A percentile compares a stretch with the other conserved stretches of the same genome.
Evolutionary conservation across 2,329 filamentous ascomycete genomes (phyloP).

Genomic region (Helotiales sp.): DNA sequence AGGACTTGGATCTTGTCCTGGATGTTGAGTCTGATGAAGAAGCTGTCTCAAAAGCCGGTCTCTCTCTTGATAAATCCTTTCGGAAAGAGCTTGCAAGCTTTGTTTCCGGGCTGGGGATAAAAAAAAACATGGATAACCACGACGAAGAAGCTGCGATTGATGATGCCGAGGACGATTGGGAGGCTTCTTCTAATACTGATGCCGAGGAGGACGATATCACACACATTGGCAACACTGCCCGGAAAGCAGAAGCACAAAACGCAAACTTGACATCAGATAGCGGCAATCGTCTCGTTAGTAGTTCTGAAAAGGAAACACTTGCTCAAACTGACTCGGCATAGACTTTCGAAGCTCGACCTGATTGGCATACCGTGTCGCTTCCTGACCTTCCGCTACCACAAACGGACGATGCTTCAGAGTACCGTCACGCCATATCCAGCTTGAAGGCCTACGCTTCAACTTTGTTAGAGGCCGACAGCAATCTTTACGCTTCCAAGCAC

Average conservation of each 20-base stretch:
- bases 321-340: conserved; percentile 38
- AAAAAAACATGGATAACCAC: conserved; percentile 39
- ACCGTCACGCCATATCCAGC: conserved; percentile 54
- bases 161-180: conserved; percentile 36
- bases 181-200: conserved; percentile 31
- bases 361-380: conserved; percentile 65
- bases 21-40: conserved; percentile 54
- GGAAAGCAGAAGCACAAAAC: not conserved
- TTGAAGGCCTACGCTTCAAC: conserved; percentile 70
- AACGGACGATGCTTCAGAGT: conserved; percentile 45
- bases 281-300: conserved; percentile 36
- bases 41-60: conserved; percentile 29
- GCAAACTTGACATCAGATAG: conserved; percentile 20
- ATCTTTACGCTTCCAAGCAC: conserved; percentile 69
- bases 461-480: conserved; percentile 76
- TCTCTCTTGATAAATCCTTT: conserved; percentile 44
- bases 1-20: conserved; percentile 61
- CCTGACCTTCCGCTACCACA: conserved; percentile 49
- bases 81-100: conserved; percentile 54
- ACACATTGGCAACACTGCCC: not conserved
- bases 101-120: conserved; percentile 50
- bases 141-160: conserved; percentile 38
- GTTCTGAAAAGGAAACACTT: conserved; percentile 5
- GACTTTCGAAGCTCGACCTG: conserved; percentile 61
- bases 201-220: conserved; percentile 7